Evolutionary conservation across 2,329 filamentous ascomycete species (phyloP), one percentile per base, ranked within the genome.

Genomic region (Xylaria sp.): DNA sequence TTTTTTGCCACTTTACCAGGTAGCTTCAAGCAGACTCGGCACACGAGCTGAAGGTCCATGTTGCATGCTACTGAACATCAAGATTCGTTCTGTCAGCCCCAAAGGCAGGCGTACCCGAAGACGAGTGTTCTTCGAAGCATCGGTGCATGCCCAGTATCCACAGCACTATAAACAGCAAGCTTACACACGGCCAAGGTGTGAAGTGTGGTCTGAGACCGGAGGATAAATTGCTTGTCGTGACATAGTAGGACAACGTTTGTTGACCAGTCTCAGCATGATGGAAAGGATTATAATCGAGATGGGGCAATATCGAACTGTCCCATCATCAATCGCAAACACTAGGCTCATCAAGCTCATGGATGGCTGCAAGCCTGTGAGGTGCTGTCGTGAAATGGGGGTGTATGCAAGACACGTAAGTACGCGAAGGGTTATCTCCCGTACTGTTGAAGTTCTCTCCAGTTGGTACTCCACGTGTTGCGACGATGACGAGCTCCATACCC

Each of bases 11-110:
- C 28, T 45, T 63, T 17, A 23, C 31, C 2, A 25, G 5, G 28
- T 21, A 49, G 46, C 31, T 50, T 8, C 14, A n/a, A 21, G 28
- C 15, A 17, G 8, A 45, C 50, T 38, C 56, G 33, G 49, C 14
- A 59, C 38, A 42, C 25, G 38, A 46, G 38, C 38, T 52, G 21
- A 51, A 54, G 19, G n/a, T 38, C 38, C 45, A 60, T 42, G 9
- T 35, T 4, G 35, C 12, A 38, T 40, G 31, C 28, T 51, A 23
- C 21, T 42, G 38, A 46, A 11, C 14, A 49, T 60, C 17, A 47
- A 42, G 19, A 42, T 49, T 23, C 14, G 9, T 43, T 12, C 37
- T 40, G 21, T n/a, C n/a, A 19, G 14, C 9, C 28, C 23, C 25
- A 25, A 15, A 31, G 33, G 8, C 40, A 54, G 40, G 23, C 9